A percentile compares a stretch with the other conserved stretches of the same genome.
These are phyloP conservation scores for Elymus sibiricus DNA, from an alignment of 176 grass and related monocot species.

Conservation along the genomic window DNA sequence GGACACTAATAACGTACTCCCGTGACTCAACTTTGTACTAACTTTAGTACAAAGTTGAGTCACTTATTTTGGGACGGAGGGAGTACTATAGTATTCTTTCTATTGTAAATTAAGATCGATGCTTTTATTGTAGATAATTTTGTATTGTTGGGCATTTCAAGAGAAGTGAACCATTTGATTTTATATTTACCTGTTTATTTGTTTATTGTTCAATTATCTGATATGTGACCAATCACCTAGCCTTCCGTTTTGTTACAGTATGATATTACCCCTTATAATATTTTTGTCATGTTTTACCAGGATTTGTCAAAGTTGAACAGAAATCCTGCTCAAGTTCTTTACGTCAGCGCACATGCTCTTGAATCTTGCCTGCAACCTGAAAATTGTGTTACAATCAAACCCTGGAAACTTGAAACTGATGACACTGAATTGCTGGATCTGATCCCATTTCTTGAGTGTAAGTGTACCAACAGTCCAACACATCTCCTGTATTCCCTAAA, in stretches of 20 bases:
- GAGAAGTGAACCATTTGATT: not conserved
- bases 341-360: constrained; percentile 68
- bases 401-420: constrained; percentile 82
- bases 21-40: no score
- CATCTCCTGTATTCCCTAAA: not conserved
- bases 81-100: no score
- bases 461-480: constrained; percentile 30
- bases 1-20: not conserved
- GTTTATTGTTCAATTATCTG: not conserved
- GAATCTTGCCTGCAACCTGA: constrained; percentile 75
- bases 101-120: not conserved
- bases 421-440: constrained; percentile 90
- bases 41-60: no score
- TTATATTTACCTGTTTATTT: not conserved
- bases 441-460: constrained; percentile 99
- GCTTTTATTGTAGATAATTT: no score
- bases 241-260: not conserved
- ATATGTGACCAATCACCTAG: not conserved
- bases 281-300: constrained; percentile 40
- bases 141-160: not conserved
- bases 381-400: constrained; percentile 67
- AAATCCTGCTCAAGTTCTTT: constrained; percentile 71
- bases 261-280: constrained; percentile 4
- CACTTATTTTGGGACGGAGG: no score
- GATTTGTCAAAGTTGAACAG: constrained; percentile 95